Conservation (phyloP, 768 basidiomycete genomes). For the Chalciporus piperatus region DNA sequence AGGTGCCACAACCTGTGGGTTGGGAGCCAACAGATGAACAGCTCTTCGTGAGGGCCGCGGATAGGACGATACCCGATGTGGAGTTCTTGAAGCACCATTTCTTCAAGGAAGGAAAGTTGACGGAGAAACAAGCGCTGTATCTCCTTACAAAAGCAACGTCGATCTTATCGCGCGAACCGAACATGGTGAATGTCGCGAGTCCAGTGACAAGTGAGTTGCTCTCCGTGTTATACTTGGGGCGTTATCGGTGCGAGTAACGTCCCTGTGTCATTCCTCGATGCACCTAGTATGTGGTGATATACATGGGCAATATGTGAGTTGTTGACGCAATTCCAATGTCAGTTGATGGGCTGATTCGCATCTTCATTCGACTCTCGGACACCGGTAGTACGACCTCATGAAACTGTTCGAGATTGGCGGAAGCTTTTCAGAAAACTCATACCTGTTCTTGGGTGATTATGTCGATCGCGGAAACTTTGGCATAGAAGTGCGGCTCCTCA, state of each 20-base stretch:
- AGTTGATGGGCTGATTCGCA: slow-evolving; percentile 1
- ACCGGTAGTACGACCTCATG: slow-evolving; percentile 95
- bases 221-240: not conserved
- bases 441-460: slow-evolving; percentile 95
- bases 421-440: slow-evolving; percentile 75
- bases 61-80: slow-evolving; percentile 60
- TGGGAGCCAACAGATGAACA: slow-evolving; percentile 69
- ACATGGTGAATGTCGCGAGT: slow-evolving; percentile 81
- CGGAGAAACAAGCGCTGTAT: slow-evolving; percentile 80
- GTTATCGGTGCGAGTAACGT: slow-evolving; percentile 5
- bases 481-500: slow-evolving; percentile 51
- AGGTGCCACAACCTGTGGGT: slow-evolving; percentile 71
- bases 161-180: slow-evolving; percentile 72
- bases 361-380: not conserved
- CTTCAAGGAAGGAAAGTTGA: slow-evolving; percentile 79
- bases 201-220: slow-evolving; percentile 80
- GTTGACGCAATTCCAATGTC: slow-evolving; percentile 63
- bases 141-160: slow-evolving; percentile 71
- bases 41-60: slow-evolving; percentile 49
- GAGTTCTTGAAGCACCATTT: slow-evolving; percentile 87
- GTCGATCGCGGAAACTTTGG: slow-evolving; percentile 95
- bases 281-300: slow-evolving; percentile 90
- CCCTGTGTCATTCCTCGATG: slow-evolving; percentile 4
- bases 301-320: slow-evolving; percentile 90
- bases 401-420: slow-evolving; percentile 97